A percentile compares a stretch with the other conserved stretches of the same genome.
phyloP scores from a whole-genome alignment of 2,329 filamentous ascomycete species.

The Trichoderma oligosporum region DNA sequence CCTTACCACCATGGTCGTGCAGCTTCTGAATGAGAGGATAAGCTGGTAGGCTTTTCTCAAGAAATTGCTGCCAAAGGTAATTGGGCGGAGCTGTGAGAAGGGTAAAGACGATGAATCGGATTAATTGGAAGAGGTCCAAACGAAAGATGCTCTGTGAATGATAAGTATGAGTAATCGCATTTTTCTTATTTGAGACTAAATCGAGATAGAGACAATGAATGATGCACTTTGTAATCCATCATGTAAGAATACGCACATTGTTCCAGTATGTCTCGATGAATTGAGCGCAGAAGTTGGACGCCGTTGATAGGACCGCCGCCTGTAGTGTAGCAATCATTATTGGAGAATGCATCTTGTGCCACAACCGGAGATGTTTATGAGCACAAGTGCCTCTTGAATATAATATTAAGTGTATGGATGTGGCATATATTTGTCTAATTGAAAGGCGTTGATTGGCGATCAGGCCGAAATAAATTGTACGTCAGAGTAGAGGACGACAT shows the following conservation, averaged over 20 bases:
- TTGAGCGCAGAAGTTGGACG: slow-evolving; percentile 55
- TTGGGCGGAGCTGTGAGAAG: slow-evolving; percentile 54
- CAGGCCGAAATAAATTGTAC: neutral
- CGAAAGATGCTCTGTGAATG: slow-evolving; percentile 34
- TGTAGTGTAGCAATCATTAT: slow-evolving; percentile 53
- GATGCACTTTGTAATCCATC: no score
- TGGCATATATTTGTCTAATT: neutral
- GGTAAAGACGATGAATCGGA: slow-evolving; percentile 52
- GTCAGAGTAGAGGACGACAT: slow-evolving; percentile 3
- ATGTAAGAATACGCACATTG: slow-evolving; percentile 32
- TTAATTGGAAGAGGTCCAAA: slow-evolving; percentile 46
- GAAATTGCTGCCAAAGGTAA: slow-evolving; percentile 54
- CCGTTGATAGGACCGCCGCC: slow-evolving; percentile 47
- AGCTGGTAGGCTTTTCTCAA: slow-evolving; percentile 52
- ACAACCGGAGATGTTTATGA: neutral
- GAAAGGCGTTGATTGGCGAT: neutral
- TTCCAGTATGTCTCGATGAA: slow-evolving; percentile 48
- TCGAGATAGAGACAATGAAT: no score
- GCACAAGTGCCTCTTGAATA: neutral
- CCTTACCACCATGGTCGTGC: slow-evolving; percentile 20
- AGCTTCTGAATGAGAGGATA: slow-evolving; percentile 27
- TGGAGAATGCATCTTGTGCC: slow-evolving; percentile 42
- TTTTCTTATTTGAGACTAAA: no score
- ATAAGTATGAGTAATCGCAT: neutral
- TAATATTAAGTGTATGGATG: neutral